Conservation (phyloP, 2,329 filamentous ascomycete genomes). For the Geosmithia morbida region DNA sequence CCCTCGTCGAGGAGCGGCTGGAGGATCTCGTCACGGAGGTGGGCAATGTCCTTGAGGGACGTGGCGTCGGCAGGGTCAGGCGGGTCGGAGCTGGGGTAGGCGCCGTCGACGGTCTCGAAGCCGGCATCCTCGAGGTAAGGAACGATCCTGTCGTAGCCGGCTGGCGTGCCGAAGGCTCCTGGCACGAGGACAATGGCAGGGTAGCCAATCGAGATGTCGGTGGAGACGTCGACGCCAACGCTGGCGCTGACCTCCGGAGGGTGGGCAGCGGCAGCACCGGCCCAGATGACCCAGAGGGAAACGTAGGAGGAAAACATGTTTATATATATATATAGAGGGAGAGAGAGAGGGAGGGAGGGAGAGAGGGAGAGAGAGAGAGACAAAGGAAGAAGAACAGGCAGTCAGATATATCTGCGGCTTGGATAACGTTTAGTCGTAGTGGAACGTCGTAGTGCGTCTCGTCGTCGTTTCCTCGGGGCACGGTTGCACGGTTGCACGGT, state of each 20-base stretch:
- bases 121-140: background rate
- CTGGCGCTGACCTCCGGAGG: background rate
- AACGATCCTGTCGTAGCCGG: background rate
- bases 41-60: background rate
- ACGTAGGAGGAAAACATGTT: too few species aligned
- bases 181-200: background rate
- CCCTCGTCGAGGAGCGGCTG: constrained; percentile 7
- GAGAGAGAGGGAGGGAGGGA: too few species aligned
- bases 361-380: too few species aligned
- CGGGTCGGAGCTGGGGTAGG: background rate
- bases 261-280: background rate
- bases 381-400: too few species aligned
- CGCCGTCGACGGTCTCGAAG: background rate
- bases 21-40: background rate
- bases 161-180: background rate
- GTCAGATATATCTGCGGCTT: too few species aligned
- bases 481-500: too few species aligned
- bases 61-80: background rate
- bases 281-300: background rate
- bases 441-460: too few species aligned
- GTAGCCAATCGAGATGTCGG: background rate
- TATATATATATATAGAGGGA: too few species aligned
- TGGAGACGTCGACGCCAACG: background rate
- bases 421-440: too few species aligned
- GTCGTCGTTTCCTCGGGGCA: too few species aligned